Base-by-base conservation (phyloP, 306 rosid genomes). In the Malus sylvestris region DNA sequence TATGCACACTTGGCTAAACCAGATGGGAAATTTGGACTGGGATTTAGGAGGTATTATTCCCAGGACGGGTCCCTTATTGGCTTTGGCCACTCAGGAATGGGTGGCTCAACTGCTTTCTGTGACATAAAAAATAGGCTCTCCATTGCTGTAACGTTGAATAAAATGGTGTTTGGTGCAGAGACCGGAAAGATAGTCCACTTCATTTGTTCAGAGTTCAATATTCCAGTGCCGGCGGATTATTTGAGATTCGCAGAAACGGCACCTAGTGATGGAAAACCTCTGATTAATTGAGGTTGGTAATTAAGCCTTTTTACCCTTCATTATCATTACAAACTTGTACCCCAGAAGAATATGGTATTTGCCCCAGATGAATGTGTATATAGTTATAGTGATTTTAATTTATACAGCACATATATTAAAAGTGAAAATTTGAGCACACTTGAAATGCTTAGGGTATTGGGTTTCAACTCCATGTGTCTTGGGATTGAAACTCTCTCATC, bases 1-100 rank as follows among this genome's bases (percentile, higher is more conserved):
- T 89, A 83, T 71, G 80, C 78, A 78, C 85, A 88, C 76, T 81
- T 89, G 42, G 77, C 59, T 16, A 72, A 87, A 77, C 91, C 91
- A 65, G 74, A 72, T 71, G 91, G 87, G 52, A 23, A n/a, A 35
- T 96, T 91, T 75, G 97, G 99, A 75, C 83, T 96, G 10, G 99
- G 99, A 53, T 96, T 92, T 72, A 87, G 75, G 87, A 85, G 96
- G 84, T 86, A 82, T 68, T 62, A 51, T 40, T 80, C 96, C 2
- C 82, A 82, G 72, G 89, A 94, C 12, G 91, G 89, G 27, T 82
- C 96, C 13, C 78, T 89, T 73, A 58, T 84, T 68, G 93, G 88
- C 32, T 93, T 93, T 83, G 99, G 99, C 68, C 98, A 96, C 85
- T 88, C 99, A 0, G 99, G 99, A 59, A 89, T 96, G 91, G 99